A percentile compares a stretch with the other conserved stretches of the same genome.
Evolutionary conservation across 2,329 filamentous ascomycete genomes (phyloP).

Genomic region (Ophiostoma perfectum): DNA sequence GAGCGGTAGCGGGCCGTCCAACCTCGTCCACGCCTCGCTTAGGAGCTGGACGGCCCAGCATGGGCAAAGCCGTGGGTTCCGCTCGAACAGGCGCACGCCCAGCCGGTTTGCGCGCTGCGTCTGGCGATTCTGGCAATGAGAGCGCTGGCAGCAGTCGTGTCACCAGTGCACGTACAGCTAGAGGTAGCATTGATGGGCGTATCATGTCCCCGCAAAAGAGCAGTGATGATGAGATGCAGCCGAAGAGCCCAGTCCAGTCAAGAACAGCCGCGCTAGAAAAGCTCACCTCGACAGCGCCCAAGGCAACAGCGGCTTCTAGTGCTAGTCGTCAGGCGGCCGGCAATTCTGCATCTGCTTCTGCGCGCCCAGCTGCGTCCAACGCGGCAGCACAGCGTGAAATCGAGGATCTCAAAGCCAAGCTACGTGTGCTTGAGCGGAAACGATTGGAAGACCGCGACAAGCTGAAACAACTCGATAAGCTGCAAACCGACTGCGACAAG

Average conservation of each 20-base stretch:
- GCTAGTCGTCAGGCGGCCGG: conserved; percentile 20
- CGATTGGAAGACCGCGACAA: conserved; percentile 79
- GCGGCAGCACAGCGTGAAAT: conserved; percentile 58
- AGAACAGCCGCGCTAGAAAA: conserved; percentile 49
- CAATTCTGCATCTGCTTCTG: conserved; percentile 25
- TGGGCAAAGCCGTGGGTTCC: conserved; percentile 26
- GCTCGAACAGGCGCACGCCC: conserved; percentile 37
- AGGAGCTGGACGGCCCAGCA: neutral
- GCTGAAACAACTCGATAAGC: conserved; percentile 68
- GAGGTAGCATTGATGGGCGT: conserved; percentile 31
- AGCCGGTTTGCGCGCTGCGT: conserved; percentile 40
- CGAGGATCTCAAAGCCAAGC: conserved; percentile 82
- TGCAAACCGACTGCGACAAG: conserved; percentile 70
- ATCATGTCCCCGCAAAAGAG: conserved; percentile 41
- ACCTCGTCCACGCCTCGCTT: conserved; percentile 24
- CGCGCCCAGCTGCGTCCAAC: conserved; percentile 30
- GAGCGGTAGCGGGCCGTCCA: conserved; percentile 31
- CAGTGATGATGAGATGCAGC: conserved; percentile 47
- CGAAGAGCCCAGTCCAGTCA: conserved; percentile 47
- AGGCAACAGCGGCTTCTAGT: neutral
- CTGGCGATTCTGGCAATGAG: conserved; percentile 44
- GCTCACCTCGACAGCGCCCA: conserved; percentile 38
- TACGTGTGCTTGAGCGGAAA: conserved; percentile 83
- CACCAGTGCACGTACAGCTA: conserved; percentile 35
- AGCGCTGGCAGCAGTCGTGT: conserved; percentile 19